Percentiles rank a stretch among this genome's conserved stretches.
phyloP scores from a whole-genome alignment of 805 yeast genomes.

The Grigorovia jiainica region DNA sequence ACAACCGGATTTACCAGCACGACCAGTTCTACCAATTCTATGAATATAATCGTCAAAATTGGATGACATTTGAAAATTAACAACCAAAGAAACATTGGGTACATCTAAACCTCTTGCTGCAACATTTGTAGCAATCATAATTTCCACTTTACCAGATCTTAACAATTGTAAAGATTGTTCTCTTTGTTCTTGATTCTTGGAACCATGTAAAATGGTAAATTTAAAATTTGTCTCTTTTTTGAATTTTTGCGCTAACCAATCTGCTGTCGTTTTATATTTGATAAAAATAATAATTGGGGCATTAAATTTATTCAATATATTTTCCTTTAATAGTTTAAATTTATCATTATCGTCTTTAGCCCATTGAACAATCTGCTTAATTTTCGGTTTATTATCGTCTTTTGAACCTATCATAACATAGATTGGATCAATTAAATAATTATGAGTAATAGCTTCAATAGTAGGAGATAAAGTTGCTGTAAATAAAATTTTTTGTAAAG shows the following conservation, averaged over 20 bases:
- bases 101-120: slow-evolving; percentile 95
- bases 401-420: slow-evolving; percentile 58
- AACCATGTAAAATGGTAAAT: slow-evolving; percentile 72
- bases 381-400: slow-evolving; percentile 46
- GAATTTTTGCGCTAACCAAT: slow-evolving; percentile 47
- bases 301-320: slow-evolving; percentile 18
- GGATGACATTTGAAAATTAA: slow-evolving; percentile 78
- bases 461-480: slow-evolving; percentile 85
- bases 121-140: slow-evolving; percentile 85
- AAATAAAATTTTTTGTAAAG: slow-evolving; percentile 68
- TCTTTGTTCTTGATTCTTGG: slow-evolving; percentile 75
- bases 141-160: slow-evolving; percentile 43
- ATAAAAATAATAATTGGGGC: slow-evolving; percentile 76
- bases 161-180: slow-evolving; percentile 64
- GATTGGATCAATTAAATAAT: slow-evolving; percentile 53
- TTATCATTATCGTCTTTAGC: slow-evolving; percentile 37
- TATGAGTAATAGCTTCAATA: slow-evolving; percentile 56
- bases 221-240: slow-evolving; percentile 34
- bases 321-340: slow-evolving; percentile 25
- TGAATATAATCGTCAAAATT: slow-evolving; percentile 80
- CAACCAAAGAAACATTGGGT: slow-evolving; percentile 73
- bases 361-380: slow-evolving; percentile 59
- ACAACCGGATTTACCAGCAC: slow-evolving; percentile 78
- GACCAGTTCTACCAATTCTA: slow-evolving; percentile 92
- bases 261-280: slow-evolving; percentile 67